phyloP scores from a whole-genome alignment of 2,329 filamentous ascomycete species.

The Nannizziopsis barbatae region DNA sequence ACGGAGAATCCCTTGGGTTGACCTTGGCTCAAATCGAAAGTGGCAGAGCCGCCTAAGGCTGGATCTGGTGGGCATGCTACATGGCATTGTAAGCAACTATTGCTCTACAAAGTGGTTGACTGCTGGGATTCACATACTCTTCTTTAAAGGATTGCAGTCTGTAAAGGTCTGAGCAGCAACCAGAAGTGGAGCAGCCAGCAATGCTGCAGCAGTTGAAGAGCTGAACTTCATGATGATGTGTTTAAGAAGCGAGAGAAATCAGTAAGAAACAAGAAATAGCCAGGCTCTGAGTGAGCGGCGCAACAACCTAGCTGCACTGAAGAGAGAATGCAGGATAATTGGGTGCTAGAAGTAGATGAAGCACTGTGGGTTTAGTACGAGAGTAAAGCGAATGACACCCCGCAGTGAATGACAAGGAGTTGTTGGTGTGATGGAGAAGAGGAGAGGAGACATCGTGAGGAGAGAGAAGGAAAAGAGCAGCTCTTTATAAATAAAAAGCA shows the following conservation, averaged over 20 bases:
- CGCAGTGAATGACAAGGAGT: too few species aligned
- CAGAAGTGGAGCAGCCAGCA: slow-evolving; percentile 23
- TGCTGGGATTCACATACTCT: slow-evolving; percentile 23
- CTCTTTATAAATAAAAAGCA: too few species aligned
- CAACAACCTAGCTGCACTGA: too few species aligned
- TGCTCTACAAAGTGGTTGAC: neutral
- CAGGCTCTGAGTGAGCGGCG: too few species aligned
- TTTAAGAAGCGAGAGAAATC: neutral
- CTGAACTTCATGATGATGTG: slow-evolving; percentile 30
- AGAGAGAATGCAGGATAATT: too few species aligned
- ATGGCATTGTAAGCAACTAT: slow-evolving; percentile 3
- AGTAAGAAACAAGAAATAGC: neutral
- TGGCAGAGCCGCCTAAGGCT: slow-evolving; percentile 70
- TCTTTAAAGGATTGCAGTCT: slow-evolving; percentile 33
- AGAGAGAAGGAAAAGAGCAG: too few species aligned
- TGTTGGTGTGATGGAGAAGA: too few species aligned
- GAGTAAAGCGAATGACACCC: too few species aligned
- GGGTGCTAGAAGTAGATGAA: too few species aligned
- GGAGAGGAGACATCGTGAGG: too few species aligned
- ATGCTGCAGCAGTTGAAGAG: slow-evolving; percentile 19
- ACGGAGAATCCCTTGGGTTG: slow-evolving; percentile 66
- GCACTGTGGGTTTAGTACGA: too few species aligned
- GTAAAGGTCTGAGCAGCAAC: slow-evolving; percentile 35
- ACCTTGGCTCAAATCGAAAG: slow-evolving; percentile 72
- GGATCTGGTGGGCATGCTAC: slow-evolving; percentile 62